Evolutionary conservation across 306 rosid genomes (phyloP).

Genomic region (Fragaria iinumae): DNA sequence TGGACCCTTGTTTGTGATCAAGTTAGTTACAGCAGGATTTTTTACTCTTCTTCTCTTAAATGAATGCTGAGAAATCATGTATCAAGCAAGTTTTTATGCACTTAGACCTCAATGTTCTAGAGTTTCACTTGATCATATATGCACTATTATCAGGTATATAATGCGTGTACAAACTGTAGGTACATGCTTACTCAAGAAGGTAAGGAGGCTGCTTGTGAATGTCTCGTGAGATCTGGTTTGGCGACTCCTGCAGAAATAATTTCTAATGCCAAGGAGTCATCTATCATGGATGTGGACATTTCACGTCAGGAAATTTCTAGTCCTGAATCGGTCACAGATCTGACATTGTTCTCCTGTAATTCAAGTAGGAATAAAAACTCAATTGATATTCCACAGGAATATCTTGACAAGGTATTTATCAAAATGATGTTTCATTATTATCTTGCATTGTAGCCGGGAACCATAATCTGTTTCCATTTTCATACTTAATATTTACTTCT

Average conservation of each 20-base stretch:
- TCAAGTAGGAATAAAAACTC: constrained; percentile 38
- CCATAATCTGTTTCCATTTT: background rate
- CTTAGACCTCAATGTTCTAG: background rate
- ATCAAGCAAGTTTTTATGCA: background rate
- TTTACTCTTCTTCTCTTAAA: background rate
- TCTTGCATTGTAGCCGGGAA: background rate
- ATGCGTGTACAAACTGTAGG: constrained; percentile 41
- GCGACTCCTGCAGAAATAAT: constrained; percentile 40
- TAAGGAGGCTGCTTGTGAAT: constrained; percentile 74
- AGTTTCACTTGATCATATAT: constrained; percentile 2
- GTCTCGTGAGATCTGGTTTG: constrained; percentile 84
- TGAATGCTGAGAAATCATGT: background rate
- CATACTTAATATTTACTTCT: background rate
- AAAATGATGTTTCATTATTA: background rate
- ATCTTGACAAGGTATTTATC: constrained; percentile 60
- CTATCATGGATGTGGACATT: constrained; percentile 30
- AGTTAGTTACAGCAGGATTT: background rate
- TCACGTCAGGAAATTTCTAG: constrained; percentile 33
- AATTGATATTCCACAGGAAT: constrained; percentile 58
- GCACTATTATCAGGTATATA: background rate
- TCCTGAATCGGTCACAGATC: constrained; percentile 45
- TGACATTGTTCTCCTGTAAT: constrained; percentile 32
- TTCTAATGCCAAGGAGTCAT: constrained; percentile 36
- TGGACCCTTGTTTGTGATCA: background rate
- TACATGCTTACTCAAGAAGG: constrained; percentile 96